Evolutionary conservation across 495 filamentous ascomycete species (phyloP).

Genomic region (Letharia columbiana): DNA sequence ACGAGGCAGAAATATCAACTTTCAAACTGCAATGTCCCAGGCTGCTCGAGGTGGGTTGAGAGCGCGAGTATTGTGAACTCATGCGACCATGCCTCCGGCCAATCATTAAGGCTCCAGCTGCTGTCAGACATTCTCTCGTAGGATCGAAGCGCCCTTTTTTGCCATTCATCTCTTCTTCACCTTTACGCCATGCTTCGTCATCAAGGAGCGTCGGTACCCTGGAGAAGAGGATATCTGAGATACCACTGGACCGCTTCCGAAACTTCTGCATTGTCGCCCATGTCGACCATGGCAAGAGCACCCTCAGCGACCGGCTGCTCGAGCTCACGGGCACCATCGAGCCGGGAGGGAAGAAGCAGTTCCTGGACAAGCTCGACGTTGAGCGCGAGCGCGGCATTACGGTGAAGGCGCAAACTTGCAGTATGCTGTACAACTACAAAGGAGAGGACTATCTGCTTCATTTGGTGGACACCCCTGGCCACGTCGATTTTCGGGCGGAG

Average conservation of each 20-base stretch:
- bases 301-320: constrained; percentile 81
- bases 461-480: constrained; percentile 92
- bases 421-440: constrained; percentile 84
- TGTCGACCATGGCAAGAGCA: constrained; percentile 97
- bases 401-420: constrained; percentile 97
- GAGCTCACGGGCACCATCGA: constrained; percentile 93
- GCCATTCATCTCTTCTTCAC: constrained; percentile 26
- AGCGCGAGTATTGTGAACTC: constrained; percentile 8
- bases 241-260: constrained; percentile 84
- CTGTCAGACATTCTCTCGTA: not conserved
- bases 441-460: constrained; percentile 88
- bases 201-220: constrained; percentile 45
- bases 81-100: constrained; percentile 31
- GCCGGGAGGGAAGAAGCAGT: constrained; percentile 82
- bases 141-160: constrained; percentile 26
- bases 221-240: constrained; percentile 73
- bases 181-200: constrained; percentile 32
- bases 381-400: constrained; percentile 94
- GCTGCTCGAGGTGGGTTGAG: constrained; percentile 14
- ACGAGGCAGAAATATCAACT: no score
- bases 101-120: constrained; percentile 1
- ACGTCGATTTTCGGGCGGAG: constrained; percentile 96
- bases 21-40: not conserved
- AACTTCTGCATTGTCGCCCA: constrained; percentile 98
- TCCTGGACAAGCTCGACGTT: constrained; percentile 93